A percentile compares a stretch with the other conserved stretches of the same genome.
Conservation (phyloP, 805 yeast species). For the Saturnispora serradocipensis region DNA sequence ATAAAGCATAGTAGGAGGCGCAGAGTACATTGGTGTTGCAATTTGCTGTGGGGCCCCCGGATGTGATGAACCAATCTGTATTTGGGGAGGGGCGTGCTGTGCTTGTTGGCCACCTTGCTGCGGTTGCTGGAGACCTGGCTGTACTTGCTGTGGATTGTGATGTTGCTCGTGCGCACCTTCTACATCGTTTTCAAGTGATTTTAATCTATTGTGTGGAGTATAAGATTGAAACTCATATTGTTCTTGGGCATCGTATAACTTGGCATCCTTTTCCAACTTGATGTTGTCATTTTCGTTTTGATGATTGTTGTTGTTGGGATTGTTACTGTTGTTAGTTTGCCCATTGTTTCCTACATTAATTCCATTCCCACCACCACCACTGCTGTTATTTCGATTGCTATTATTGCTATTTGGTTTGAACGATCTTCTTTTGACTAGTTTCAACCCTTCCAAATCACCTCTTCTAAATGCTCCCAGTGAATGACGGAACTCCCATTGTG, state of each 20-base stretch:
- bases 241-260: neutral
- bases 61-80: neutral
- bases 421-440: conserved; percentile 72
- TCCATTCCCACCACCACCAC: neutral
- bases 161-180: conserved; percentile 9
- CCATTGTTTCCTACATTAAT: neutral
- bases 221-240: conserved; percentile 5
- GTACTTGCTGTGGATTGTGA: conserved; percentile 11
- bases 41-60: neutral
- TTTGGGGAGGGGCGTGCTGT: neutral
- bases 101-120: conserved; percentile 7
- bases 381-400: neutral
- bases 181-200: neutral
- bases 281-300: neutral
- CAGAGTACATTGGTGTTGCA: neutral
- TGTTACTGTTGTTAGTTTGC: conserved; percentile 1
- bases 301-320: neutral
- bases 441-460: conserved; percentile 68
- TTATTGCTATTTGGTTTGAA: conserved; percentile 13
- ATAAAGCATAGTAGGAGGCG: neutral
- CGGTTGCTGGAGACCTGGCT: conserved; percentile 4
- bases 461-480: conserved; percentile 68
- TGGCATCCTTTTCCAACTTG: neutral
- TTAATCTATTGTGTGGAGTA: conserved; percentile 5
- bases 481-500: conserved; percentile 82